Percentiles rank a stretch among this genome's conserved stretches.
Evolutionary conservation across 2,329 filamentous ascomycete genomes (phyloP).

Genomic region (Xenoacremonium recifei): DNA sequence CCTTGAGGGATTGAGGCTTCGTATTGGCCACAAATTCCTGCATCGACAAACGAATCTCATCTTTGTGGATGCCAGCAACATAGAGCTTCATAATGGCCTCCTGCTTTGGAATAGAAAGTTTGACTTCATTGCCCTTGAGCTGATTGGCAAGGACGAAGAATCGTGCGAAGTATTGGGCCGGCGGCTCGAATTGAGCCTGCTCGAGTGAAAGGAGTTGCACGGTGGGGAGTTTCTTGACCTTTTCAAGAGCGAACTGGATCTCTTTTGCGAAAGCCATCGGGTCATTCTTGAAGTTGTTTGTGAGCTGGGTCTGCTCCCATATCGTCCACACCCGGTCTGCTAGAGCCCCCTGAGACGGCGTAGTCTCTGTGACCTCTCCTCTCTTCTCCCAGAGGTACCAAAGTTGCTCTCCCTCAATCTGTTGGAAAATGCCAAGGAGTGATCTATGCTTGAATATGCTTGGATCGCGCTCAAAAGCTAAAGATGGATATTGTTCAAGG

Average conservation of each 20-base stretch:
- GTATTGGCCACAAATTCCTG: slow-evolving; percentile 9
- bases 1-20: slow-evolving; percentile 32
- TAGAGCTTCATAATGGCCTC: slow-evolving; percentile 41
- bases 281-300: slow-evolving; percentile 41
- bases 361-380: slow-evolving; percentile 16
- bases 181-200: slow-evolving; percentile 53
- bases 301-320: slow-evolving; percentile 47
- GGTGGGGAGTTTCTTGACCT: slow-evolving; percentile 50
- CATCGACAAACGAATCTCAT: slow-evolving; percentile 44
- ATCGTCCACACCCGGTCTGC: slow-evolving; percentile 35
- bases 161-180: slow-evolving; percentile 48
- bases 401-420: slow-evolving; percentile 56
- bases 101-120: slow-evolving; percentile 7
- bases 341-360: slow-evolving; percentile 20
- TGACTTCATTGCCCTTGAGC: slow-evolving; percentile 36
- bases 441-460: slow-evolving; percentile 40
- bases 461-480: slow-evolving; percentile 34
- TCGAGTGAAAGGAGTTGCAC: slow-evolving; percentile 53
- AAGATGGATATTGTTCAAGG: slow-evolving; percentile 46
- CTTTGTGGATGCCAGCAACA: slow-evolving; percentile 49
- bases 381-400: slow-evolving; percentile 37
- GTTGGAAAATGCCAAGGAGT: slow-evolving; percentile 51
- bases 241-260: slow-evolving; percentile 46
- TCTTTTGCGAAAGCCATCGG: slow-evolving; percentile 52
- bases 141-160: slow-evolving; percentile 30